Base-by-base conservation (phyloP, 495 filamentous ascomycete species). In the Penicillium herquei region DNA sequence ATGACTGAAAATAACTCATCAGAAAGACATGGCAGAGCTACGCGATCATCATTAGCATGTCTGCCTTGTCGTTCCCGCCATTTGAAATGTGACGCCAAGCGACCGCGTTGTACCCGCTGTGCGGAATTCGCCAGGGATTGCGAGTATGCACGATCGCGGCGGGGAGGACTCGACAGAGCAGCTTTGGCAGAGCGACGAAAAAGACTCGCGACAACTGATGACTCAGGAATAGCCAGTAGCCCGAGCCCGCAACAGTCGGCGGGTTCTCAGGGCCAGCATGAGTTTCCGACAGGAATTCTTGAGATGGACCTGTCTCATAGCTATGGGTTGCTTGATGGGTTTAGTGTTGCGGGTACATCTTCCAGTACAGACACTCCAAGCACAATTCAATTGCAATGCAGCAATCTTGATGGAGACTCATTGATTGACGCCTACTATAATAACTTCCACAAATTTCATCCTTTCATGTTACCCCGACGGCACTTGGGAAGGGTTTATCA, bases 351-450 rank as follows among this genome's bases (percentile, higher is more conserved):
- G 12, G 34, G 12, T 37, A 9, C 8, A 13, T 9, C 8, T 37
- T 37, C 34, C 12, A 35, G 17, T 32, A 8, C 6, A 35, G 21
- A 35, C 4, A 9, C 55, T 7, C 17, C 32, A 7, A 33, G 33
- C 21, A 21, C 54, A 35, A 17, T 30, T 17, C 39, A 30, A 51
- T 10, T 44, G 31, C 44, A 34, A 53, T 21, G 40, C 17, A 34
- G 26, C 33, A 52, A 48, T 14, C 63, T 68, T 17, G 61, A 57
- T 30, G 57, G 50, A 21, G 66, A 68, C 41, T 12, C 48, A 0
- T 54, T 69, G 18, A 51, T 71, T 34, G 58, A 69, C 44, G 64
- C 64, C 17, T 71, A 69, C 42, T 71, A 69, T 39, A 49, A 59
- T 12, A 61, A 66, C n/a, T 69, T 71, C 31, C 69, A 68, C 44